phyloP scores from a whole-genome alignment of 2,329 filamentous ascomycete species.

The Fusarium sp. region DNA sequence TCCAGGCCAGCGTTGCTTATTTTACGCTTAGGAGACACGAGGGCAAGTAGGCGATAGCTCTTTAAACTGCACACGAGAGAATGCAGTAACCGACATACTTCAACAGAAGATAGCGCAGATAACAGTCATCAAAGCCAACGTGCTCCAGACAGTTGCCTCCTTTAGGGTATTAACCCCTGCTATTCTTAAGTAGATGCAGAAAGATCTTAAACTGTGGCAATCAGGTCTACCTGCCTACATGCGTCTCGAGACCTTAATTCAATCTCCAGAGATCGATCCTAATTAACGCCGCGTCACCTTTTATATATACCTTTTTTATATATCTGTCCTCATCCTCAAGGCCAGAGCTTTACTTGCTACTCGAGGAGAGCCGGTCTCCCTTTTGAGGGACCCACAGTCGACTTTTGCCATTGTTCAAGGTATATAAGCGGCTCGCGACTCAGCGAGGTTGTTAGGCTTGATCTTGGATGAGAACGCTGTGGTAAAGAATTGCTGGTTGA shows the following conservation, averaged over 20 bases:
- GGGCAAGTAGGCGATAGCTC: not conserved
- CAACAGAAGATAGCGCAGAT: not conserved
- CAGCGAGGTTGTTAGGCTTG: accelerated
- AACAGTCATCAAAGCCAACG: not conserved
- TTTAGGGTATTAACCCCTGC: accelerated
- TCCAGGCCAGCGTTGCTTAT: accelerated
- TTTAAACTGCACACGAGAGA: not conserved
- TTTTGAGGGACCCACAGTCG: not conserved
- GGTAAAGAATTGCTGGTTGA: conserved; percentile 2
- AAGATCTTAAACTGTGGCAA: not conserved
- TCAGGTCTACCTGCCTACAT: not conserved
- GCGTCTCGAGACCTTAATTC: accelerated
- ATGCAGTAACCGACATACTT: accelerated
- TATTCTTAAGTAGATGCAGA: not conserved
- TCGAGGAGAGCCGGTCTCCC: not conserved
- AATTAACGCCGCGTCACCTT: not conserved
- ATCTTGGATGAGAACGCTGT: not conserved
- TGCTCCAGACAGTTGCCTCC: not conserved
- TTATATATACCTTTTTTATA: not conserved
- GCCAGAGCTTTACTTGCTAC: not conserved
- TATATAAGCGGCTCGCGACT: accelerated
- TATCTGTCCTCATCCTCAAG: not conserved
- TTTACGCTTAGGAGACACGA: not conserved
- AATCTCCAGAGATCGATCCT: not conserved
- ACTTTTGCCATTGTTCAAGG: not conserved